Percentiles rank a stretch among this genome's conserved stretches.
phyloP scores from a whole-genome alignment of 2,329 filamentous ascomycete genomes.

The Penicillium crustosum region DNA sequence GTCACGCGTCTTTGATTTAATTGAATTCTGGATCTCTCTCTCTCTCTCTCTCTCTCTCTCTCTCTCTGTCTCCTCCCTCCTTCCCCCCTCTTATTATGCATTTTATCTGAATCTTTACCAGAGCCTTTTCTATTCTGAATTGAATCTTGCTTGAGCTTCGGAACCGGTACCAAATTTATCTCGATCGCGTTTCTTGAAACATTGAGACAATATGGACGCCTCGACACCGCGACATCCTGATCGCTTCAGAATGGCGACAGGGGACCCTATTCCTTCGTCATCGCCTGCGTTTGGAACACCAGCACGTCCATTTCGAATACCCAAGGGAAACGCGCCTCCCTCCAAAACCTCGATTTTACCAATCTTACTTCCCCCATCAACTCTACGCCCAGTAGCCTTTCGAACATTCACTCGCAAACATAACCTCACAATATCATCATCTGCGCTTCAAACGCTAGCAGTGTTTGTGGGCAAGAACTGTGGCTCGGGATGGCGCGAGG shows the following conservation, averaged over 20 bases:
- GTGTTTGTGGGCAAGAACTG: conserved; percentile 91
- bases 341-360: conserved; percentile 70
- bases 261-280: conserved; percentile 74
- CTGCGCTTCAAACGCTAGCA: conserved; percentile 80
- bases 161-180: not conserved
- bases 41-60: not conserved
- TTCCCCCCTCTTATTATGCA: not conserved
- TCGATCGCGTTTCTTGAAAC: not conserved
- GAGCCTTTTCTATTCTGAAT: not conserved
- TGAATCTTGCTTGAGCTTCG: not conserved
- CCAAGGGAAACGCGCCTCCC: conserved; percentile 49
- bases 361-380: conserved; percentile 83
- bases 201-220: conserved; percentile 19
- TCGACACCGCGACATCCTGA: conserved; percentile 25
- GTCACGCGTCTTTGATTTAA: conserved; percentile 12
- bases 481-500: conserved; percentile 93
- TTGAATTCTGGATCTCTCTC: conserved; percentile 4
- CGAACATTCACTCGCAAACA: conserved; percentile 97
- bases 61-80: not conserved
- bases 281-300: conserved; percentile 90
- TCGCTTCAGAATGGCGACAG: conserved; percentile 21
- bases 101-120: not conserved
- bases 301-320: conserved; percentile 64
- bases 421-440: conserved; percentile 85
- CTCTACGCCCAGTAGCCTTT: conserved; percentile 85